Conservation (phyloP, 1,284 basidiomycete species). For the Coniophora puteana region DNA sequence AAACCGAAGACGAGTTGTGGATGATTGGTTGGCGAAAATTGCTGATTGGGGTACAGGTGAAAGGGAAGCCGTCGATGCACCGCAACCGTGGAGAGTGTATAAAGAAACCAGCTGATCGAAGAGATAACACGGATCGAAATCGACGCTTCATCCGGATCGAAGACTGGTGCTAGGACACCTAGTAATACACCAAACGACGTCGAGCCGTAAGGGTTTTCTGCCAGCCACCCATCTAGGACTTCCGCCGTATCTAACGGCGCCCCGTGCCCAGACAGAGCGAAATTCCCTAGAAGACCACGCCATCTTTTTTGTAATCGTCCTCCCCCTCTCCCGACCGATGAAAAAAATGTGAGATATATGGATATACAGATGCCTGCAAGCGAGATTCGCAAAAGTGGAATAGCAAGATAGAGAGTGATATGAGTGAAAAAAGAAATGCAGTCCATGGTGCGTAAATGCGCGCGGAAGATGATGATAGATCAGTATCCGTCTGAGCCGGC, state of each 20-base stretch:
- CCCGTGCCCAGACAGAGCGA: too few species aligned
- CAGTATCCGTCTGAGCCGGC: conserved; percentile 52
- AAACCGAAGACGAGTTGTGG: too few species aligned
- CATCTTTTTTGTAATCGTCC: too few species aligned
- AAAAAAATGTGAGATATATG: conserved; percentile 32
- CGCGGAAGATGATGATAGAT: conserved; percentile 15
- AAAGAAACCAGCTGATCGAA: conserved; percentile 35
- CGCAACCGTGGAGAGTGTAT: conserved; percentile 15
- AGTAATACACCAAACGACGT: conserved; percentile 42
- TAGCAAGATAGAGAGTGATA: conserved; percentile 19
- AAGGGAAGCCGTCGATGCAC: conserved; percentile 11
- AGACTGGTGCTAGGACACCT: conserved; percentile 22
- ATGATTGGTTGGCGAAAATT: too few species aligned
- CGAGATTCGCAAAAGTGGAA: conserved; percentile 28
- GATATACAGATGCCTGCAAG: conserved; percentile 31
- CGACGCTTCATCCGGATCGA: conserved; percentile 23
- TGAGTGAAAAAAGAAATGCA: conserved; percentile 9
- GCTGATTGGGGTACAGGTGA: too few species aligned
- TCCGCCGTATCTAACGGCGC: too few species aligned
- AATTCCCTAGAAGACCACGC: too few species aligned
- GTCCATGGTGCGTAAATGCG: too few species aligned
- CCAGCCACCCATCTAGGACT: too few species aligned
- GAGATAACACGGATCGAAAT: conserved; percentile 25
- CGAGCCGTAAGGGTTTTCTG: conserved; percentile 39
- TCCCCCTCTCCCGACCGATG: conserved; percentile 27